Evolutionary conservation across 83 land plant genomes (phyloP).

Genomic region (Picea abies): DNA sequence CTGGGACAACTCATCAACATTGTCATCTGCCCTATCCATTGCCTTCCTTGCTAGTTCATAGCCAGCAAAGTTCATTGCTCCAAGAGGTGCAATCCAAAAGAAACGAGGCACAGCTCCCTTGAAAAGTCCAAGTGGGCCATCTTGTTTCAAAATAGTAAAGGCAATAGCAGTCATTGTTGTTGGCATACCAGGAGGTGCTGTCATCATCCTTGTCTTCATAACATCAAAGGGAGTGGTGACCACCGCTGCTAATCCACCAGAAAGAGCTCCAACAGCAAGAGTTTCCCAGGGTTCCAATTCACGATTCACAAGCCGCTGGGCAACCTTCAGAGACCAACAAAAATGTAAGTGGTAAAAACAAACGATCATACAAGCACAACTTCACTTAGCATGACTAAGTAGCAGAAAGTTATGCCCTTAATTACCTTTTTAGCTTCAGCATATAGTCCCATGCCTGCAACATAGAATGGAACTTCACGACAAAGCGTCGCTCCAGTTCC

Average conservation of each 20-base stretch:
- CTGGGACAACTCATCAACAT: neutral
- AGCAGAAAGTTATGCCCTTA: neutral
- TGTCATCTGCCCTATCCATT: constrained; percentile 32
- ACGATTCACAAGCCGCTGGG: constrained; percentile 62
- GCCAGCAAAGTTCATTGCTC: constrained; percentile 99
- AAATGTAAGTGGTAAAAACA: constrained; percentile 1
- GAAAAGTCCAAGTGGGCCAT: constrained; percentile 91
- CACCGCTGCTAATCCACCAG: constrained; percentile 95
- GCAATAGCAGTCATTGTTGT: constrained; percentile 73
- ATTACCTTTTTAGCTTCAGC: constrained; percentile 90
- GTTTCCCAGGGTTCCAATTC: constrained; percentile 96
- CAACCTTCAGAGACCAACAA: constrained; percentile 40
- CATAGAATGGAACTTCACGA: constrained; percentile 97
- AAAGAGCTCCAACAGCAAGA: constrained; percentile 82
- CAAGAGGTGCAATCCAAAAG: constrained; percentile 99
- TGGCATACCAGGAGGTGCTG: constrained; percentile 73
- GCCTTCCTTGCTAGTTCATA: constrained; percentile 96
- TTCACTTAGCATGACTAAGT: neutral
- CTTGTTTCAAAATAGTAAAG: constrained; percentile 79
- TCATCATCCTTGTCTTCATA: constrained; percentile 98
- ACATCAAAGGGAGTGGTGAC: constrained; percentile 96
- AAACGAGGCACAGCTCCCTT: constrained; percentile 97
- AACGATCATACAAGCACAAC: neutral
- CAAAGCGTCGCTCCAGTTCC: constrained; percentile 95
- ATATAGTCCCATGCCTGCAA: constrained; percentile 92